Evolutionary conservation across 2,329 filamentous ascomycete genomes (phyloP).

Genomic region (Neocatenulostroma microsporum): DNA sequence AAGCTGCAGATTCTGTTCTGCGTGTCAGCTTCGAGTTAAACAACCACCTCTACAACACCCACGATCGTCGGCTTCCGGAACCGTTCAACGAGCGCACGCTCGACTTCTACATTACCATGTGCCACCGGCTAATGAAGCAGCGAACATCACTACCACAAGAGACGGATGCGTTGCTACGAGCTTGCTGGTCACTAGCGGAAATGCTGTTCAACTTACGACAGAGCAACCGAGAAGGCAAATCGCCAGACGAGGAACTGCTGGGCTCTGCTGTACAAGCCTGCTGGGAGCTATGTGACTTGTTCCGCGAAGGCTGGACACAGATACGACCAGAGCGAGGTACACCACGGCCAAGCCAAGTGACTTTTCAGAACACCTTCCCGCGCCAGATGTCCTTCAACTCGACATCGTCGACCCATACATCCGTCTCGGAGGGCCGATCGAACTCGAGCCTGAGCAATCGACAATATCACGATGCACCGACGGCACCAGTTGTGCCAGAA

Average conservation of each 20-base stretch:
- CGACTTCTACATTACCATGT: conserved; percentile 90
- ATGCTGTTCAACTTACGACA: conserved; percentile 89
- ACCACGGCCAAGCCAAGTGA: conserved; percentile 70
- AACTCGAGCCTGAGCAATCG: conserved; percentile 43
- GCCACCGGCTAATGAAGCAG: conserved; percentile 95
- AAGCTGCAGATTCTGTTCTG: conserved; percentile 74
- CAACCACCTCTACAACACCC: conserved; percentile 89
- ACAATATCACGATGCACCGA: conserved; percentile 37
- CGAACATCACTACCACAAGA: conserved; percentile 69
- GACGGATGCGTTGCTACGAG: conserved; percentile 72
- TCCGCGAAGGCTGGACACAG: conserved; percentile 85
- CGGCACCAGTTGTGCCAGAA: conserved; percentile 55
- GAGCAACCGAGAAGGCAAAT: conserved; percentile 64
- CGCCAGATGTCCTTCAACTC: conserved; percentile 5
- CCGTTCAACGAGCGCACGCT: conserved; percentile 81
- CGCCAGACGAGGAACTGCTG: conserved; percentile 72
- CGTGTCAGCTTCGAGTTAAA: conserved; percentile 92
- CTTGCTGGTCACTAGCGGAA: conserved; percentile 85
- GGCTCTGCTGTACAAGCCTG: conserved; percentile 85
- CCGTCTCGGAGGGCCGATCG: conserved; percentile 23
- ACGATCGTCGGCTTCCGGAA: conserved; percentile 75
- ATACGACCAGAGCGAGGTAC: conserved; percentile 79
- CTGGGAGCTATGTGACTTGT: conserved; percentile 90
- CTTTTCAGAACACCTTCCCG: conserved; percentile 47
- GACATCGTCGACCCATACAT: conserved; percentile 11